A percentile compares a stretch with the other conserved stretches of the same genome.
These are phyloP conservation scores for Sclerotinia borealis DNA, from an alignment of 2,329 filamentous ascomycete species.

Conservation along the genomic window DNA sequence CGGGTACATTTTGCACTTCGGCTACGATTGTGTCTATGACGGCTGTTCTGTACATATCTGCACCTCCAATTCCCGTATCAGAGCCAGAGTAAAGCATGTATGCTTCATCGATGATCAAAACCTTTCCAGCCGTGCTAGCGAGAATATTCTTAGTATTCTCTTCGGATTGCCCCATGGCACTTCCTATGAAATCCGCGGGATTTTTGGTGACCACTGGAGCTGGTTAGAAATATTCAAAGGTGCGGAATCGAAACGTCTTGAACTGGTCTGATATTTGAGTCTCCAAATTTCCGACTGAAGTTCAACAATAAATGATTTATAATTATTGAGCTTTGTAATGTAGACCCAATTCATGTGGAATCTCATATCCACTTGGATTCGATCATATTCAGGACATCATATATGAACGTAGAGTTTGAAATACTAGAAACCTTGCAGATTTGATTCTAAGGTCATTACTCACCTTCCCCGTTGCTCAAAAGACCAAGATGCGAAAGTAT, in stretches of 20 bases:
- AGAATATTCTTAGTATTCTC: constrained; percentile 67
- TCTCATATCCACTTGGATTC: no score
- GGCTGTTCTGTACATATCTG: constrained; percentile 51
- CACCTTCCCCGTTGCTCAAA: constrained; percentile 62
- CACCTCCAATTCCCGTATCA: constrained; percentile 23
- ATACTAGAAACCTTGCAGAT: no score
- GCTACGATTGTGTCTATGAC: constrained; percentile 68
- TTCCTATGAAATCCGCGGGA: constrained; percentile 67
- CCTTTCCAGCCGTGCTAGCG: constrained; percentile 60
- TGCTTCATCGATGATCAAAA: constrained; percentile 75
- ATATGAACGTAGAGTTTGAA: no score
- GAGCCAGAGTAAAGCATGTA: constrained; percentile 53
- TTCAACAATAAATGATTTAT: no score
- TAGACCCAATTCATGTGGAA: no score
- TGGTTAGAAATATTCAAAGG: neutral
- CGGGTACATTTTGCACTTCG: constrained; percentile 62
- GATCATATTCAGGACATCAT: no score
- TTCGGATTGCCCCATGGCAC: constrained; percentile 59
- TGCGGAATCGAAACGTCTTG: no score
- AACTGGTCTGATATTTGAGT: no score
- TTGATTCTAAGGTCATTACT: no score
- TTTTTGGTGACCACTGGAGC: constrained; percentile 61
- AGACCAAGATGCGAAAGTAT: constrained; percentile 63
- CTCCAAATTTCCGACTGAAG: no score
- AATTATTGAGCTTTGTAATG: no score